These are phyloP conservation scores for Alnus glutinosa DNA, from an alignment of 306 rosid genomes.

Conservation along the genomic window DNA sequence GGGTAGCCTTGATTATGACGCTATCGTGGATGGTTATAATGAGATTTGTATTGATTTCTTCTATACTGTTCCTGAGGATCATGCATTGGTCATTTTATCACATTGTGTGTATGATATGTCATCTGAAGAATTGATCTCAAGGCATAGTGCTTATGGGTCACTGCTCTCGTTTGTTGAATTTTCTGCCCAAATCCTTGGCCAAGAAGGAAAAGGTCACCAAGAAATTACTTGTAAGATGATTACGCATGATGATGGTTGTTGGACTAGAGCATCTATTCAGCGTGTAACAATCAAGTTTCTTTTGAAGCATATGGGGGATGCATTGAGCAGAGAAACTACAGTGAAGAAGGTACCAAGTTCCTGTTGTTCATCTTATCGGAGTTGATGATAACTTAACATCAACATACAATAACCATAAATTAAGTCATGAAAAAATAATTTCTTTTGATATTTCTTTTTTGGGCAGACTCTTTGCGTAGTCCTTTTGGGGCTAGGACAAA, in stretches of 20 bases:
- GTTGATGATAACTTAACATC: not conserved
- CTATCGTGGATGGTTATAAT: constrained; percentile 55
- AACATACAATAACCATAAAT: not conserved
- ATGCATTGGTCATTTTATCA: constrained; percentile 72
- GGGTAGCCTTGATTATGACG: constrained; percentile 78
- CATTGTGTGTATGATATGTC: constrained; percentile 93
- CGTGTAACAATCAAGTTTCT: constrained; percentile 55
- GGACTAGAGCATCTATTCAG: constrained; percentile 70
- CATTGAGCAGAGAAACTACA: constrained; percentile 70
- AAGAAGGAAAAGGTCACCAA: constrained; percentile 39
- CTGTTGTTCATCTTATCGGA: constrained; percentile 10
- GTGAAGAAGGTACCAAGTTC: constrained; percentile 54
- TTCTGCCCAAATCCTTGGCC: constrained; percentile 49
- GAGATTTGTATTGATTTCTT: constrained; percentile 61
- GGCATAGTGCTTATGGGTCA: constrained; percentile 59
- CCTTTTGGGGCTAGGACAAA: too few species aligned
- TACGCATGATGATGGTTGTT: constrained; percentile 37
- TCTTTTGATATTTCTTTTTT: too few species aligned
- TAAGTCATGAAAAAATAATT: too few species aligned
- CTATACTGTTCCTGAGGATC: constrained; percentile 50
- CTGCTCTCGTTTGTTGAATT: constrained; percentile 79
- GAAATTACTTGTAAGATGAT: constrained; percentile 31
- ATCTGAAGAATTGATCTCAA: constrained; percentile 65
- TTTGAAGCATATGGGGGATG: constrained; percentile 75
- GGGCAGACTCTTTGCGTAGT: too few species aligned